These are phyloP conservation scores for Plantago major DNA, from an alignment of 257 asterid genomes.

Conservation along the genomic window DNA sequence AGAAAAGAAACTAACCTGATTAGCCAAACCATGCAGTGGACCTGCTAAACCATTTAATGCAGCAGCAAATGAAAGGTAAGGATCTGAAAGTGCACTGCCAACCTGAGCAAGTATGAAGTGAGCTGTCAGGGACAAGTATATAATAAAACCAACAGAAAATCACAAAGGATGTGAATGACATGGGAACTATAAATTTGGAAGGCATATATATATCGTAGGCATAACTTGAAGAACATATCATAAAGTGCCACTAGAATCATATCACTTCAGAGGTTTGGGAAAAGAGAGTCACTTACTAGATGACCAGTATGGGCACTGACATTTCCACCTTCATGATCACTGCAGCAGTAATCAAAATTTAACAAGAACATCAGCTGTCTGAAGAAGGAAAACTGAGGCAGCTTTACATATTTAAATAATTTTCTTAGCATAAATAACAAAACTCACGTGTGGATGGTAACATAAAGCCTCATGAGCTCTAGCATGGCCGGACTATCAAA, in stretches of 20 bases:
- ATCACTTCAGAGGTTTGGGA: constrained; percentile 14
- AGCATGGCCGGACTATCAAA: constrained; percentile 81
- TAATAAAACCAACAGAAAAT: not conserved
- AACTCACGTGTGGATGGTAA: constrained; percentile 83
- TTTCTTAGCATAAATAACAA: constrained; percentile 12
- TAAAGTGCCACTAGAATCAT: constrained; percentile 1
- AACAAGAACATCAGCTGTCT: constrained; percentile 7
- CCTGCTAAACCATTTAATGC: constrained; percentile 99
- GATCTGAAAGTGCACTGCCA: constrained; percentile 98
- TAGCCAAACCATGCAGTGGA: constrained; percentile 99
- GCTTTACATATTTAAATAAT: constrained; percentile 4
- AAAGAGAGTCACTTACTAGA: constrained; percentile 52
- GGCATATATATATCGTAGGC: not conserved
- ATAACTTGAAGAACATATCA: constrained; percentile 15
- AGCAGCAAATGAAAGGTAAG: constrained; percentile 98
- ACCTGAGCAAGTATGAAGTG: constrained; percentile 48
- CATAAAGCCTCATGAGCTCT: constrained; percentile 96
- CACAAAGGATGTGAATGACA: not conserved
- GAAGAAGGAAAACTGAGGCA: constrained; percentile 5
- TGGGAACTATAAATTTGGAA: constrained; percentile 3
- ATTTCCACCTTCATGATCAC: constrained; percentile 99
- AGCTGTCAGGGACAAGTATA: constrained; percentile 16
- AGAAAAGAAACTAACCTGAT: constrained; percentile 60
- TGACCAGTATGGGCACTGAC: constrained; percentile 99
- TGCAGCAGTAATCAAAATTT: constrained; percentile 32